Evolutionary conservation across 177 flowering plant species (phyloP), one percentile per base, ranked within the genome.

Genomic region (Tripterygium wilfordii): DNA sequence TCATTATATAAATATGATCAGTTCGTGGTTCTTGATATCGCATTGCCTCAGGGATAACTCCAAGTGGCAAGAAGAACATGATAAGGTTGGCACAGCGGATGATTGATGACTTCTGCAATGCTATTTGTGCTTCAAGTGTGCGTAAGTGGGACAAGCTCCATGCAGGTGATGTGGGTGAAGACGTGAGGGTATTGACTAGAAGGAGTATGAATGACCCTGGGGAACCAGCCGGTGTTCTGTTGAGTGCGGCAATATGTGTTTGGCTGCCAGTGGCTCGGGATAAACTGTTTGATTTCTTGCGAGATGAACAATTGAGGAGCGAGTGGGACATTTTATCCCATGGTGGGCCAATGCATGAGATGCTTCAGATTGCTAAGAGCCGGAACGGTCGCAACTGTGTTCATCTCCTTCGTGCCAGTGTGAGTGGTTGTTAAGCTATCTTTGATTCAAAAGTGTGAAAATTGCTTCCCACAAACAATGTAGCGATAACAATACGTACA

Each of bases 271-370:
- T 74, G 2, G 7, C 68, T 0, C 71, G 48, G 28, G 64, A 63
- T 10, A 36, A 42, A 20, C 56, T 82, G 28, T 75, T 77, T 50
- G 60, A 63, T 14, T 77, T 79, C 52, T 38, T 82, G 54, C 50
- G 66, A 7, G 57, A 73, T 46, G 74, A 63, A 24, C 54, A 39
- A 3, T 39, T 42, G 9, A 60, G 83, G 45, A 44, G 54, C 20
- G 53, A 55, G 55, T 68, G 70, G 67, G 98, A 91, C 64, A 83
- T 82, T 13, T 48, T 91, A 15, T 88, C 95, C 17, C 76, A 78
- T 17, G 88, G 84, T 24, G 89, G 81, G 10, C 83, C 85, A 15
- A 76, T 83, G 87, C 84, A 78, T 39, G 83, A 83, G 54, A 81
- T 91, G 86, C 66, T 77, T 15, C 84, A 70, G 51, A 65, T 90